Evolutionary conservation across 441 rosid genomes (phyloP), one percentile per base, ranked within the genome.

Genomic region (Adansonia rubrostipa): DNA sequence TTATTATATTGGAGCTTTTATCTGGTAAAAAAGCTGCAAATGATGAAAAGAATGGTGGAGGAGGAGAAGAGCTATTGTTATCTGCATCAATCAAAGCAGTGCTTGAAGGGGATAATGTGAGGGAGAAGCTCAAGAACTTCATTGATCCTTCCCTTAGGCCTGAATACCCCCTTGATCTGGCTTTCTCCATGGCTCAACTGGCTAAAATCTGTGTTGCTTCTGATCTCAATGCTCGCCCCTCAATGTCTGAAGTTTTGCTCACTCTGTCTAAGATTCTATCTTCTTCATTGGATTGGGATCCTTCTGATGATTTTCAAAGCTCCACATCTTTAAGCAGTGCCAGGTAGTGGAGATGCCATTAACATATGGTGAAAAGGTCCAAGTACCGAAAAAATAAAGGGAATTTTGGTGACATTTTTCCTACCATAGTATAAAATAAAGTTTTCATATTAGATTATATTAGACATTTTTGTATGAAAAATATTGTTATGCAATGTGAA

Each of bases 241-340:
- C 85, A 2, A 80, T 90, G 42, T 42, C 88, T 1, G 91, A 93
- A 53, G 90, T 89, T 73, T 58, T 90, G 61, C 36, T 78, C 44
- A 89, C 86, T 28, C 82, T 93, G 9, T 91, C 92, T 60, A 93
- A 89, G 92, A 90, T 93, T 42, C 87, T 87, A 3, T 93, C 97
- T 8, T 90, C 97, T 6, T 85, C 94, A 0, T 56, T 87, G 6
- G 97, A 92, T 80, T 93, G 97, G 98, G 97, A 96, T 85, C 97
- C 98, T 50, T 90, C 98, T 28, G 84, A 89, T 77, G 90, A 90
- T 74, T 85, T 86, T 10, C 77, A 89, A 7, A 80, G 76, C 61
- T 91, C 94, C 10, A 85, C 79, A 22, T 88, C 95, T 70, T 24
- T 84, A 13, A 58, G 80, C 84, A 54, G 50, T 24, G 82, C 83